A percentile compares a stretch with the other conserved stretches of the same genome.
phyloP scores from a whole-genome alignment of 2,329 filamentous ascomycete genomes.

The Arthroderma sp. region DNA sequence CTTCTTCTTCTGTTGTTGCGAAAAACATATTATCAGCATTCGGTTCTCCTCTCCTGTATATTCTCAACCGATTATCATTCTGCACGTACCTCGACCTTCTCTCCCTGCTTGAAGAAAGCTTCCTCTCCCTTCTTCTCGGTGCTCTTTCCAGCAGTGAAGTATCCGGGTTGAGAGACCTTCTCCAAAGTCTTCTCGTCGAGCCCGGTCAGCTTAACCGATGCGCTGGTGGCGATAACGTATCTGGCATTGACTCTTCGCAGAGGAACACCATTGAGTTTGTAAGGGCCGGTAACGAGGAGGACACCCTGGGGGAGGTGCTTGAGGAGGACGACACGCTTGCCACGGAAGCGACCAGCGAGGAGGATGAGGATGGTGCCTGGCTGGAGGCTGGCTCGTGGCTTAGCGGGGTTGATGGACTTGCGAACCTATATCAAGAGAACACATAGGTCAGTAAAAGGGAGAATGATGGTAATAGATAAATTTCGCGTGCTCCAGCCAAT shows the following conservation, averaged over 20 bases:
- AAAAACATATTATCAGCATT: slow-evolving; percentile 26
- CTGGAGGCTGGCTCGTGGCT: slow-evolving; percentile 77
- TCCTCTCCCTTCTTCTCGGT: slow-evolving; percentile 93
- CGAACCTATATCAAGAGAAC: slow-evolving; percentile 54
- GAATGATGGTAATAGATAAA: not conserved
- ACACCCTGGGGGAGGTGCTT: slow-evolving; percentile 96
- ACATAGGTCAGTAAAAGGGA: slow-evolving; percentile 4
- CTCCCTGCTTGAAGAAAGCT: slow-evolving; percentile 98
- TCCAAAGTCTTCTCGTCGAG: slow-evolving; percentile 59
- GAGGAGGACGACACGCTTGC: slow-evolving; percentile 98
- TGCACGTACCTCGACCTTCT: slow-evolving; percentile 80
- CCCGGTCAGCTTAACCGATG: slow-evolving; percentile 52
- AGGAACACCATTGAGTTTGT: slow-evolving; percentile 99
- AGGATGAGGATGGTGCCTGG: slow-evolving; percentile 97
- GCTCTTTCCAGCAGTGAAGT: slow-evolving; percentile 93
- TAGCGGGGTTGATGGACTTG: slow-evolving; percentile 81
- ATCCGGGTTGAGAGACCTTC: slow-evolving; percentile 80
- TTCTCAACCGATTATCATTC: not conserved
- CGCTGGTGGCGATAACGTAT: slow-evolving; percentile 41
- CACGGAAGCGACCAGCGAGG: slow-evolving; percentile 97
- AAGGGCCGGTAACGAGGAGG: slow-evolving; percentile 96
- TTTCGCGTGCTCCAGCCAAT: not conserved
- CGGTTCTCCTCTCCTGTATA: not conserved
- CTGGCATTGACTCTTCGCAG: slow-evolving; percentile 58
- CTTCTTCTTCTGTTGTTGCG: slow-evolving; percentile 74